Evolutionary conservation across 257 asterid species (phyloP).

Genomic region (Lycium barbarum): DNA sequence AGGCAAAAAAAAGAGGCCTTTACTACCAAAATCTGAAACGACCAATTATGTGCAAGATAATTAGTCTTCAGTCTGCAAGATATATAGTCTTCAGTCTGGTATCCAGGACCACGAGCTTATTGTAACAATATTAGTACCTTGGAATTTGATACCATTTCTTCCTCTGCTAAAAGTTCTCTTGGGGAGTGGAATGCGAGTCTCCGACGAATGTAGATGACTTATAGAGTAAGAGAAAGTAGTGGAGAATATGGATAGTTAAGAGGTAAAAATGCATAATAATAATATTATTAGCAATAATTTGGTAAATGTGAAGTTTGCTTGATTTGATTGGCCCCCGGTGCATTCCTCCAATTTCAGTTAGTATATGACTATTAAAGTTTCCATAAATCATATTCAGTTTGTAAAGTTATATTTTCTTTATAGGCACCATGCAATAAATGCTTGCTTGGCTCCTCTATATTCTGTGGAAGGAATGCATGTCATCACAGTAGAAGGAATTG

Average conservation of each 20-base stretch:
- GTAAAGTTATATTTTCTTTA: conserved; percentile 13
- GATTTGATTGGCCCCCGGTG: background rate
- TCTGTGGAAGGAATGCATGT: conserved; percentile 98
- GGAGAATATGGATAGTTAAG: background rate
- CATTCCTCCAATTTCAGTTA: background rate
- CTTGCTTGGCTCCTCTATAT: conserved; percentile 97
- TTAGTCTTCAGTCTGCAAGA: background rate
- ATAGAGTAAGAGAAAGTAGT: background rate
- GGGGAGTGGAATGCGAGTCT: background rate
- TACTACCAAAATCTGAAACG: background rate
- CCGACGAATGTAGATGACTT: background rate
- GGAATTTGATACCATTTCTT: background rate
- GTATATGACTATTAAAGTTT: background rate
- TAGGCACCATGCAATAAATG: conserved; percentile 90
- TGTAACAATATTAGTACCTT: background rate
- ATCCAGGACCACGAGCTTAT: background rate
- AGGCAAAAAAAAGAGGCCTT: background rate
- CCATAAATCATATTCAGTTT: conserved; percentile 21
- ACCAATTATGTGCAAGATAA: background rate
- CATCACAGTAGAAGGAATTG: conserved; percentile 93
- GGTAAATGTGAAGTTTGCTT: conserved; percentile 1
- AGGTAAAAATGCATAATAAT: background rate
- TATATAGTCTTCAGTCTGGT: background rate
- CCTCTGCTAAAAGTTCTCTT: background rate
- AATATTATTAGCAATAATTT: background rate